Conservation (phyloP, 2,329 filamentous ascomycete species). For the Coniochaeta prunicola region DNA sequence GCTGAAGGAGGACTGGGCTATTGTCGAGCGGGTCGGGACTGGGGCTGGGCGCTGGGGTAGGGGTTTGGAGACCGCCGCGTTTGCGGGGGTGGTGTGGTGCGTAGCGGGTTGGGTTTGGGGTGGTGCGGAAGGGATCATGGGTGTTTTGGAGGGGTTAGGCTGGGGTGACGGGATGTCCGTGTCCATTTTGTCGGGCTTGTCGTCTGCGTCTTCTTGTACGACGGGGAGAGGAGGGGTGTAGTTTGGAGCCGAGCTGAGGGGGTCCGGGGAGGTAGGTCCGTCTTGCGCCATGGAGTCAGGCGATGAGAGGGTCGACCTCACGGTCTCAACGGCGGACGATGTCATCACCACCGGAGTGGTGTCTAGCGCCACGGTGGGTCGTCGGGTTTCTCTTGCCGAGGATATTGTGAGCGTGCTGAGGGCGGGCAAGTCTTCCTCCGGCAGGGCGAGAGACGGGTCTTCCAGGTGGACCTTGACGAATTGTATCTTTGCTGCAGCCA, state of each 20-base stretch:
- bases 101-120: constrained; percentile 63
- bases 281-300: constrained; percentile 4
- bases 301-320: constrained; percentile 13
- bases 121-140: constrained; percentile 39
- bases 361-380: constrained; percentile 19
- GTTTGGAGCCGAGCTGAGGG: not conserved
- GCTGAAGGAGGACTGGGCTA: constrained; percentile 69
- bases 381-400: constrained; percentile 8
- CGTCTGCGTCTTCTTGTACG: not conserved
- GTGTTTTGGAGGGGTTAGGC: constrained; percentile 20
- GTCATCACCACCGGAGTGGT: constrained; percentile 17
- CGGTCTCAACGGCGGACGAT: constrained; percentile 16
- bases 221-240: not conserved
- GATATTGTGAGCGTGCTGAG: constrained; percentile 13
- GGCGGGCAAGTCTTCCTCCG: constrained; percentile 19
- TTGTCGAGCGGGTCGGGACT: constrained; percentile 54
- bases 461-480: constrained; percentile 57
- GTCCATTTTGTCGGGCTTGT: constrained; percentile 18
- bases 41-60: not conserved
- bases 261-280: not conserved
- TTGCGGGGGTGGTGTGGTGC: constrained; percentile 45
- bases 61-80: not conserved
- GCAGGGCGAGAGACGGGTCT: constrained; percentile 32
- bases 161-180: constrained; percentile 10
- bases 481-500: constrained; percentile 56